Evolutionary conservation across 1,284 basidiomycete species (phyloP).

Genomic region (Apiotrichum siamense): DNA sequence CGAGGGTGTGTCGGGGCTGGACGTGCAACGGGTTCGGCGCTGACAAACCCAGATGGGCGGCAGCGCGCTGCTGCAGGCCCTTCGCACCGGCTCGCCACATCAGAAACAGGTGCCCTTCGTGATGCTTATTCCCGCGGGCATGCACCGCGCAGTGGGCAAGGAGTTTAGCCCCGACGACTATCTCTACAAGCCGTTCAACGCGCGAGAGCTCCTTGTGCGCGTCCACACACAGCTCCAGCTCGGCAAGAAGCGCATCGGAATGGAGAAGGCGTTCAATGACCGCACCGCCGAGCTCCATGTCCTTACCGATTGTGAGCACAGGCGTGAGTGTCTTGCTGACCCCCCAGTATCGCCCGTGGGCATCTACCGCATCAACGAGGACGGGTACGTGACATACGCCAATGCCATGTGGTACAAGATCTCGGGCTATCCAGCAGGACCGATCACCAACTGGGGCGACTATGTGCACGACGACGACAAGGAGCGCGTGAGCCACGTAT

Average conservation of each 20-base stretch:
- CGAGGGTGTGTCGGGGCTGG: slow-evolving; percentile 21
- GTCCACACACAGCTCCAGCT: slow-evolving; percentile 41
- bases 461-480: slow-evolving; percentile 20
- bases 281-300: slow-evolving; percentile 15
- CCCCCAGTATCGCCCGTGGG: slow-evolving; percentile 36
- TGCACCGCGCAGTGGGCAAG: slow-evolving; percentile 19
- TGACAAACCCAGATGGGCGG: slow-evolving; percentile 27
- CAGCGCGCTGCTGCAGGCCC: slow-evolving; percentile 26
- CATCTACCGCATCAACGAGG: slow-evolving; percentile 34
- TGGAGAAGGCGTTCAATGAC: slow-evolving; percentile 39
- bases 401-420: slow-evolving; percentile 37
- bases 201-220: slow-evolving; percentile 48
- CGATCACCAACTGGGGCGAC: slow-evolving; percentile 30
- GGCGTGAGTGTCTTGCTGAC: background rate
- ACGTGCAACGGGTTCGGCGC: background rate
- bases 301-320: background rate
- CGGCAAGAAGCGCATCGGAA: slow-evolving; percentile 32
- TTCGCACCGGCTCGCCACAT: slow-evolving; percentile 19
- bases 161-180: slow-evolving; percentile 45
- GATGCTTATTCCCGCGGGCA: slow-evolving; percentile 38
- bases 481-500: slow-evolving; percentile 17
- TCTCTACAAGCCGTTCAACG: slow-evolving; percentile 42
- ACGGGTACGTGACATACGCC: slow-evolving; percentile 35
- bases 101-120: slow-evolving; percentile 33
- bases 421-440: slow-evolving; percentile 23